Base-by-base conservation (phyloP, 2,329 filamentous ascomycete species). In the Sarocladiaceae sp. region DNA sequence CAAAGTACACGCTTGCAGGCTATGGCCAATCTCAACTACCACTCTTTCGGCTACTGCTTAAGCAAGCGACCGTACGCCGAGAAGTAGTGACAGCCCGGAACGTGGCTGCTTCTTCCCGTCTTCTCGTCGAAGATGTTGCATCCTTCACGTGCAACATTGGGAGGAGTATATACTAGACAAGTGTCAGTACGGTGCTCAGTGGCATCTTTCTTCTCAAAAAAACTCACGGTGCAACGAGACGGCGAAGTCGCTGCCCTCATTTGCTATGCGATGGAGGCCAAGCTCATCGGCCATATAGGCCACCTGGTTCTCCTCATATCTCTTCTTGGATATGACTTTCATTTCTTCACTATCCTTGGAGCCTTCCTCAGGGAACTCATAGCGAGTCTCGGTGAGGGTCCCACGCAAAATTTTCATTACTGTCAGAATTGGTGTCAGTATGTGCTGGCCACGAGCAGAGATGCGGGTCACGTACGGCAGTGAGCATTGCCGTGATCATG, bases 241-340 rank as follows among this genome's bases (percentile, higher is more conserved):
- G 58, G 91, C 92, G 64, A 87, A 84, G 65, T 90, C 82, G 61
- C 80, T 77, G 46, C 88, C 83, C 23, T 82, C 80, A 67, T 96
- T 96, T 58, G 80, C 83, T 54, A 96, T 86, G 51, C 85, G 83
- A 71, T 97, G 92, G 37, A 97, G 76, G 18, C 92, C 92, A 25
- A 96, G 82, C 71, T 90, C 83, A 66, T 96, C 92, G 35, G 89
- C 88, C 86, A 97, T 96, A 69, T 96, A 96, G 8, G 90, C 86
- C 35, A 96, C 90, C 56, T 87, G 75, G 58, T 93, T 86, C 63
- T 86, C 76, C 48, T 75, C 71, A 62, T 90, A 88, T 37, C 76
- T 78, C 35, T 80, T 88, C 62, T 89, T 80, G 40, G 82, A 84
- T 57, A 84, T 86, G 53, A 88, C 68, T 54, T 74, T 65, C 68